Evolutionary conservation across 2,329 filamentous ascomycete species (phyloP).

Genomic region (Cladosporium sp.): DNA sequence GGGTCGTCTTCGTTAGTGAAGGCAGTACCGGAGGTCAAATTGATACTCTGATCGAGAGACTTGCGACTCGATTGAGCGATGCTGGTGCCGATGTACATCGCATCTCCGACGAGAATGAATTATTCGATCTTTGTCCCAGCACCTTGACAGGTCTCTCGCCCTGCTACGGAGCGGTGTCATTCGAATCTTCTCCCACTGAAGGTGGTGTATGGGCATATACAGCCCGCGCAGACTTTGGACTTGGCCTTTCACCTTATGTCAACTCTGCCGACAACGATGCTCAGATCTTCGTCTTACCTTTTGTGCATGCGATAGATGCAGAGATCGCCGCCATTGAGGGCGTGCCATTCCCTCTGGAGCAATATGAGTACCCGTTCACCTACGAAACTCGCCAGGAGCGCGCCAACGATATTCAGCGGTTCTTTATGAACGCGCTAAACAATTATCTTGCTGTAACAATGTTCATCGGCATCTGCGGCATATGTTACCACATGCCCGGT

Average conservation of each 20-base stretch:
- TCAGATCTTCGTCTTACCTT: slow-evolving; percentile 73
- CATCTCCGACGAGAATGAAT: slow-evolving; percentile 56
- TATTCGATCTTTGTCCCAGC: slow-evolving; percentile 62
- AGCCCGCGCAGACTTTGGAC: slow-evolving; percentile 70
- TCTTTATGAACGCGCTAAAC: slow-evolving; percentile 73
- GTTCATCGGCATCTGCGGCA: slow-evolving; percentile 74
- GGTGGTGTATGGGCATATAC: slow-evolving; percentile 85
- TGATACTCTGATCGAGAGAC: slow-evolving; percentile 63
- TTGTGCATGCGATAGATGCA: slow-evolving; percentile 75
- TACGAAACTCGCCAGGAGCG: slow-evolving; percentile 68
- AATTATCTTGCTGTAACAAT: slow-evolving; percentile 77
- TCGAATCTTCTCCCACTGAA: slow-evolving; percentile 73
- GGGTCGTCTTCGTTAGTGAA: slow-evolving; percentile 75
- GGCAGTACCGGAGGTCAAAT: slow-evolving; percentile 67
- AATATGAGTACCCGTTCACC: slow-evolving; percentile 75
- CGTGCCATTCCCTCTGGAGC: slow-evolving; percentile 38
- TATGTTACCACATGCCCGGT: slow-evolving; percentile 84
- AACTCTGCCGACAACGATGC: slow-evolving; percentile 67
- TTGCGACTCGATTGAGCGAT: slow-evolving; percentile 57
- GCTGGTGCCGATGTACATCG: slow-evolving; percentile 59
- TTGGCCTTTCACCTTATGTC: slow-evolving; percentile 67
- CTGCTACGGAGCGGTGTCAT: slow-evolving; percentile 74
- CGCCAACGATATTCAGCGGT: slow-evolving; percentile 61
- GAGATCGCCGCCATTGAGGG: slow-evolving; percentile 64
- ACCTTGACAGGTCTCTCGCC: slow-evolving; percentile 61